Base-by-base conservation (phyloP, 2,329 filamentous ascomycete genomes). In the Pseudopithomyces chartarum region DNA sequence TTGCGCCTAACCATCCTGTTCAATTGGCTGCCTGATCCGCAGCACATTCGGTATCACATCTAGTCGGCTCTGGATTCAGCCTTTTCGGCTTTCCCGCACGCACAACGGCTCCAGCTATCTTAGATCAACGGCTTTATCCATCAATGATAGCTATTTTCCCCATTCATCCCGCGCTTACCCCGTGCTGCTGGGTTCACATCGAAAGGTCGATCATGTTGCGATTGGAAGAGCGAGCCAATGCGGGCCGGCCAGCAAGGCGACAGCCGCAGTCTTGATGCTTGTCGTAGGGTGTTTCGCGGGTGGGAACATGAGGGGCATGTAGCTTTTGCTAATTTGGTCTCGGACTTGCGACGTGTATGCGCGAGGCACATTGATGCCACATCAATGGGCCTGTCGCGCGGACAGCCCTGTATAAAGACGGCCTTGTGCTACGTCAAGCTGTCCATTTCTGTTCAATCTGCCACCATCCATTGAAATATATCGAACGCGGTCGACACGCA, bases 321-420 rank as follows among this genome's bases (percentile, higher is more conserved):
- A 29, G 38, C 32, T 26, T 46, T 29, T 47, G 33, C 57, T 56
- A 59, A 54, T 56, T 54, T 56, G 26, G 48, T 43, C 48, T 42
- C 48, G 48, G 17, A 19, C 17, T 10, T 51, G 38, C 48, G 1
- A 33, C 8, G 23, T 33, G 33, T n/a, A 42, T 42, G 33, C 48
- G 48, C 48, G 38, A 48, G 43, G 50, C 43, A 19, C 22, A 40
- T 32, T 50, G 20, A 36, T 17, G 20, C 32, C n/a, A n/a, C n/a
- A n/a, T n/a, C n/a, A n/a, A 33, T 6, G 23, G 40, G 34, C 6
- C 7, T 17, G 40, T 39, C 42, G 44, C 36, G 36, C 23, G 52
- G n/a, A 49, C 34, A 32, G 20, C 12, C 12, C n/a, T 48, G 32
- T 54, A 58, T 58, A 58, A 58, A 55, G 55, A 22, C 33, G 33